Base-by-base conservation (phyloP, 1,284 basidiomycete species). In the Agaricales sp. region DNA sequence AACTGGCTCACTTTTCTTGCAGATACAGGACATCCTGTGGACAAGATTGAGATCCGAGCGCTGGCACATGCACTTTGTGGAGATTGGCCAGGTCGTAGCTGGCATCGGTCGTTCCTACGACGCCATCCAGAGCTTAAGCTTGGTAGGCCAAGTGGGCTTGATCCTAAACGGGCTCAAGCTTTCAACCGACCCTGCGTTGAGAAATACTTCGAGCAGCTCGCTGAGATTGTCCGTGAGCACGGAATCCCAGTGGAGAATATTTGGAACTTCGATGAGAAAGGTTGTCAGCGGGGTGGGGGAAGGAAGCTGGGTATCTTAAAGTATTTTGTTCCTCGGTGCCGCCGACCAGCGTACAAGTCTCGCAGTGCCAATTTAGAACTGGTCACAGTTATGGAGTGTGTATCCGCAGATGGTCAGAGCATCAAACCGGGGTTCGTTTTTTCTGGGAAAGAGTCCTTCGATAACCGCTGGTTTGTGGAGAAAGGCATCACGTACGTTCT, bases 251-350 rank as follows among this genome's bases (percentile, higher is more conserved):
- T 51, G 0, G 52, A 62, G 38, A 51, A 59, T 43, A 55, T 58
- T 2, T 70, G 59, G 43, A 65, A 60, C 6, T 59, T 65, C 58
- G 68, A 72, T 54, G 64, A 71, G 54, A 71, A 69, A 47, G 67
- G 68, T 0, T 54, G 67, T 22, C 66, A 67, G 50, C 55, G 67
- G 3, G 63, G 65, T 6, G 52, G 55, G 18, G 57, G 64, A 4
- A n/a, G n/a, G n/a, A n/a, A n/a, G n/a, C n/a, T n/a, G n/a, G n/a
- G n/a, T n/a, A n/a, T n/a, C n/a, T n/a, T n/a, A n/a, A n/a, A n/a
- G n/a, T n/a, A n/a, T n/a, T n/a, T n/a, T n/a, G n/a, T n/a, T n/a
- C 61, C 64, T 48, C 51, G 18, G 3, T 53, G 55, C 6, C 59
- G 54, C 4, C 48, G 51, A 6, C 47, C 54, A 1, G 57, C 57